Base-by-base conservation (phyloP, 2,329 filamentous ascomycete species). In the Penicillium sp. region DNA sequence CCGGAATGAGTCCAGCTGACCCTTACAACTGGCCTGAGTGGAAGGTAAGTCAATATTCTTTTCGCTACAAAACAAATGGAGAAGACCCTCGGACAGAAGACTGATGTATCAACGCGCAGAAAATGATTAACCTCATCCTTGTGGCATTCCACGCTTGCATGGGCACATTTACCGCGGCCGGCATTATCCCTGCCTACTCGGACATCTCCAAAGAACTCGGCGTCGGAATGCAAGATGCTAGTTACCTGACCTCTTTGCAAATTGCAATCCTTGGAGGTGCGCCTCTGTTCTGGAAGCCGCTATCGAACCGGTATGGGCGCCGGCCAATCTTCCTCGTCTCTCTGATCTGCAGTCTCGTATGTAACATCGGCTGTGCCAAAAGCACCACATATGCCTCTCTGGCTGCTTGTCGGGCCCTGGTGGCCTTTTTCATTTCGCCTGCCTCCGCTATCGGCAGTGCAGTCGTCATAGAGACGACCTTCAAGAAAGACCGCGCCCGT, bases 101-200 rank as follows among this genome's bases (percentile, higher is more conserved):
- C 52, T 60, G 31, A 61, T 40, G n/a, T 21, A 44, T 39, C 15
- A 37, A 49, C 23, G 12, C 41, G 10, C 56, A 82, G 79, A 84
- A 84, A 77, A 66, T 77, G n/a, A 54, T 72, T 52, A 83, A 85
- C 59, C 70, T 86, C 0, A 59, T 79, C 12, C 75, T 85, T 27
- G 81, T 86, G 16, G 80, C 81, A 1, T 82, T 83, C 61, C 81
- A 85, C 55, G 80, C 81, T 40, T 80, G 80, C 68, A 85, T 85
- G 79, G 76, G 77, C 40, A 82, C 81, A 4, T 84, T 85, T 62
- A 82, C 75, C 5, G 80, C 82, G 2, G 76, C 81, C 0, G 72
- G 75, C 6, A 83, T 86, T 58, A 81, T 83, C 51, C 80, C 82
- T 3, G 82, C 80, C 4, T 85, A 80, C 66, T 72, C 77, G 44